These are phyloP conservation scores for Debaryomyces robertsiae DNA, from an alignment of 1,139 yeast species.

Conservation along the genomic window DNA sequence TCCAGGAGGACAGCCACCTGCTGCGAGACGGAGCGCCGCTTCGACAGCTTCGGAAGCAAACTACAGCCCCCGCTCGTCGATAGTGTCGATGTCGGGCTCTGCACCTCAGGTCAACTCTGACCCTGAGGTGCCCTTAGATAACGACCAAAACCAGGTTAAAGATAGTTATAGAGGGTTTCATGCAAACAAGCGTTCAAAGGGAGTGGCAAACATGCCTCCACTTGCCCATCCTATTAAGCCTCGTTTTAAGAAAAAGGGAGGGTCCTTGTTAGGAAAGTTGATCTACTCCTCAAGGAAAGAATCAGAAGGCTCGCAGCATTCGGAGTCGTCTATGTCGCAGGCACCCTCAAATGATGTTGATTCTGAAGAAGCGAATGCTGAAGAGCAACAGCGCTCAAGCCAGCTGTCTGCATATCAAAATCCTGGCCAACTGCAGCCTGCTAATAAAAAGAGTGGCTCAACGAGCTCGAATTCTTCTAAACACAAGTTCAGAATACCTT, in stretches of 20 bases:
- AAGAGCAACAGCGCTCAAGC: constrained; percentile 2
- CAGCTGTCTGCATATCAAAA: background rate
- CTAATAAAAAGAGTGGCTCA: constrained; percentile 23
- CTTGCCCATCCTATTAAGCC: constrained; percentile 55
- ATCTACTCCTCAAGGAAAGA: constrained; percentile 47
- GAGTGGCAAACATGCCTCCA: constrained; percentile 46
- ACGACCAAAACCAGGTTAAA: constrained; percentile 15
- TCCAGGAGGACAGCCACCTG: background rate
- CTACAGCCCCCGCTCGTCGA: constrained; percentile 31
- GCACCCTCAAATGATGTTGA: background rate
- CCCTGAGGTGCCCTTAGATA: constrained; percentile 1
- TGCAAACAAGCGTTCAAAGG: constrained; percentile 35
- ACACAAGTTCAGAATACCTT: constrained; percentile 38
- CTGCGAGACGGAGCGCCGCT: constrained; percentile 1
- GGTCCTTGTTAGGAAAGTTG: constrained; percentile 50
- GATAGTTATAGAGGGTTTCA: constrained; percentile 55
- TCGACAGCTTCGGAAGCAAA: constrained; percentile 16
- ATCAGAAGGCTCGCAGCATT: constrained; percentile 23
- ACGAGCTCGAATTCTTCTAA: constrained; percentile 14
- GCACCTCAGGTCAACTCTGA: constrained; percentile 1
- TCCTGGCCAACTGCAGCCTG: background rate
- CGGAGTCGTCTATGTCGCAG: constrained; percentile 5
- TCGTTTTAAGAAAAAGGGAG: constrained; percentile 45
- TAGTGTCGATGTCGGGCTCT: constrained; percentile 22
- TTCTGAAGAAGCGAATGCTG: constrained; percentile 7